Conservation (phyloP, 2,329 filamentous ascomycete species). For the Lomentospora prolificans region DNA sequence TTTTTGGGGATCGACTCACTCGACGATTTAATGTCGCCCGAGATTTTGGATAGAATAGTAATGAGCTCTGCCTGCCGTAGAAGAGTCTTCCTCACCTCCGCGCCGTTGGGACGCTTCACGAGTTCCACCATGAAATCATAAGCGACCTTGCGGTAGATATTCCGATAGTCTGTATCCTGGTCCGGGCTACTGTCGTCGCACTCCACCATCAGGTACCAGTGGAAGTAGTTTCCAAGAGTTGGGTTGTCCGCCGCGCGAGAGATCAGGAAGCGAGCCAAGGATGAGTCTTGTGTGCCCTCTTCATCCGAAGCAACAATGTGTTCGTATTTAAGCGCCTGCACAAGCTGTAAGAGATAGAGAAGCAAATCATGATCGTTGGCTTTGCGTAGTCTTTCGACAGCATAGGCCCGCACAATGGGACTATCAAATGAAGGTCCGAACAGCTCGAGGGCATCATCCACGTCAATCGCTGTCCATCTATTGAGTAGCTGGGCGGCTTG, state of each 20-base stretch:
- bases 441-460: conserved; percentile 91
- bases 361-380: conserved; percentile 87
- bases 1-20: conserved; percentile 71
- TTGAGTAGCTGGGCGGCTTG: conserved; percentile 84
- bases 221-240: conserved; percentile 84
- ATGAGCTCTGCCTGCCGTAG: conserved; percentile 84
- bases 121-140: conserved; percentile 94
- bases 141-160: conserved; percentile 84
- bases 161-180: conserved; percentile 64
- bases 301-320: conserved; percentile 51
- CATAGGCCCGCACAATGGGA: conserved; percentile 78
- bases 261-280: conserved; percentile 81
- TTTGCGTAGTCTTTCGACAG: conserved; percentile 83
- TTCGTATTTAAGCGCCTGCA: conserved; percentile 93
- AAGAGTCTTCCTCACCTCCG: conserved; percentile 64
- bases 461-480: conserved; percentile 93
- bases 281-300: conserved; percentile 63
- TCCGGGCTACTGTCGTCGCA: conserved; percentile 76
- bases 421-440: conserved; percentile 90
- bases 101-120: conserved; percentile 59
- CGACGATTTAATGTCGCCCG: conserved; percentile 75
- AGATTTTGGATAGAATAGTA: conserved; percentile 76
- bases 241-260: conserved; percentile 80
- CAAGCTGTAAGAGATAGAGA: conserved; percentile 84
- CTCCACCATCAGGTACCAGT: conserved; percentile 99